Conservation (phyloP, 306 rosid genomes). For the Calophaca sinica region DNA sequence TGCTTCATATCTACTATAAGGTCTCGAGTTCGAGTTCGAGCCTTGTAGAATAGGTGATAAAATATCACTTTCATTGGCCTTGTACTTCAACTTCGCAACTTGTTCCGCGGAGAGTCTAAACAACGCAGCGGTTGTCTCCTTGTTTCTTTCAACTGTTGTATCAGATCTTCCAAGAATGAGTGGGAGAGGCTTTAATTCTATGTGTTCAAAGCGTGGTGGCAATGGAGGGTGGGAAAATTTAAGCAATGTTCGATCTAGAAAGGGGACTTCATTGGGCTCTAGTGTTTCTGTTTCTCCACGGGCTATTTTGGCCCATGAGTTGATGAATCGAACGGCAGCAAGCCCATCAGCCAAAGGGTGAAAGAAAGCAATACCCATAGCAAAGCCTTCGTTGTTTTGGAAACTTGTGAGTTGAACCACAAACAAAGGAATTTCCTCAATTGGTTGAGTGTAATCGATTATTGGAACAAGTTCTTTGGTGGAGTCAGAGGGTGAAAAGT, state of each 20-base stretch:
- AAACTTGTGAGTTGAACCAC: constrained; percentile 31
- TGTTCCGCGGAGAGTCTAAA: constrained; percentile 2
- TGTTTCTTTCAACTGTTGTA: background rate
- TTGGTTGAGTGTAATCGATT: constrained; percentile 22
- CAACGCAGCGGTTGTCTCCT: background rate
- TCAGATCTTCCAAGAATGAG: constrained; percentile 21
- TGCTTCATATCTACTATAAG: constrained; percentile 21
- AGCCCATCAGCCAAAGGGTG: constrained; percentile 21
- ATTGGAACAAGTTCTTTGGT: constrained; percentile 33
- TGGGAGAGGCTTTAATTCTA: constrained; percentile 29
- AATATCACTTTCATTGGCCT: background rate
- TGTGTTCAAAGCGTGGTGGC: background rate
- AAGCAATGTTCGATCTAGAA: constrained; percentile 14
- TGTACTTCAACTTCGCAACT: constrained; percentile 32
- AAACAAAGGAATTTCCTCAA: background rate
- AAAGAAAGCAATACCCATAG: background rate
- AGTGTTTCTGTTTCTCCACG: background rate
- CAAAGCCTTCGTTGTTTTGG: background rate
- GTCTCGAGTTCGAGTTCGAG: background rate
- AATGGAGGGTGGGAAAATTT: background rate
- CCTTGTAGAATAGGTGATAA: too few relatives aligned
- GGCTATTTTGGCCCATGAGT: constrained; percentile 38
- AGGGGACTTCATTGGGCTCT: constrained; percentile 12
- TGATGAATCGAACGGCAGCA: background rate
- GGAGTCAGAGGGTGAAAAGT: constrained; percentile 35